Evolutionary conservation across 208 protist genomes (phyloP), one percentile per base, ranked within the genome.

Genomic region (Leishmania arabica): DNA sequence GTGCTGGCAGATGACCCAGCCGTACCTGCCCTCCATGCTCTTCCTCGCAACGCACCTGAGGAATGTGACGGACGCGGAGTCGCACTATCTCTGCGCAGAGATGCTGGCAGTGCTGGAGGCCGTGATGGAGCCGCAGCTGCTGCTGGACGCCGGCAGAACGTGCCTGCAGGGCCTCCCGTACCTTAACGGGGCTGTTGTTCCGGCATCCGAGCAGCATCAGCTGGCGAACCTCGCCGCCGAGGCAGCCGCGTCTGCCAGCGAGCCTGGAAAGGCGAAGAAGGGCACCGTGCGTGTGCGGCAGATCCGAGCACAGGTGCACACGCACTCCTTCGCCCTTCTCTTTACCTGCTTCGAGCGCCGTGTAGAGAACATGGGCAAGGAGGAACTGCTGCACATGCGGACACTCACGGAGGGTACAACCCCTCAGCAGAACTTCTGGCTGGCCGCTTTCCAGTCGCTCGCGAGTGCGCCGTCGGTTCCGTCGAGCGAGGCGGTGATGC

Each of bases 1-100:
- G 53, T 95, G 90, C 87, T 97, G 93, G 95, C 90, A 93, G 76
- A 94, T 96, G 89, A 90, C 89, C 68, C 91, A 95, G 80, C 93
- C 95, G 19, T 92, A 92, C 82, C 85, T 98, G 69, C 75, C 95
- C 9, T 91, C 82, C 34, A 71, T 89, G 69, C 83, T 89, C 34
- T 71, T 77, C 95, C 47, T 91, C 87, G 81, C 87, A 75, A 78
- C 89, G 85, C 68, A 93, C 89, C 72, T 82, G 27, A 86, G 78
- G 2, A 86, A 86, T 58, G 82, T 82, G 17, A 64, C 93, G 90
- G 95, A 96, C 78, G 77, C 89, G 11, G 92, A 96, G 84, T 93
- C 95, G 66, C 88, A 91, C 82, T 90, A 90, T 76, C 82, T 93
- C 40, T 93, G 88, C 81, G 84, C 77, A 47, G 95, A 98, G 84